phyloP scores from a whole-genome alignment of 345 rosid genomes.

The Syzygium jambos region DNA sequence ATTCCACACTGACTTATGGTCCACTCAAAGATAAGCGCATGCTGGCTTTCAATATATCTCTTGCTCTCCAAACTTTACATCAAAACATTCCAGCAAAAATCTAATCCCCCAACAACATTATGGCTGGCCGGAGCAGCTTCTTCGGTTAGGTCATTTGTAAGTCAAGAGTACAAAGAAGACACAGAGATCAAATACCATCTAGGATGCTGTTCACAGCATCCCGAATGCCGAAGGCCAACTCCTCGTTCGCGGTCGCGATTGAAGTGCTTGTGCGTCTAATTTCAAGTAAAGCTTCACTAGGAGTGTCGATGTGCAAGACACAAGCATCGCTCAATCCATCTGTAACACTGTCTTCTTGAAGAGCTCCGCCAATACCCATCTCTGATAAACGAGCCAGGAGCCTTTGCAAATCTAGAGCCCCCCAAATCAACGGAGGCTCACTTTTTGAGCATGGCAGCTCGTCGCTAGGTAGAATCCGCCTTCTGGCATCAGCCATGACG shows the following conservation, averaged over 20 bases:
- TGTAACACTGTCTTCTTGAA: constrained; percentile 14
- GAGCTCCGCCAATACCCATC: constrained; percentile 41
- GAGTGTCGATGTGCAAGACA: constrained; percentile 26
- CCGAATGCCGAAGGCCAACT: constrained; percentile 29
- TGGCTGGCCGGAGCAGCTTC: neutral
- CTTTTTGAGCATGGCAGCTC: constrained; percentile 14
- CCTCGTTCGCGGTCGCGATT: constrained; percentile 32
- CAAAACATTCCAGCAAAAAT: neutral
- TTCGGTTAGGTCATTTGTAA: neutral
- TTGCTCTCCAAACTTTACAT: neutral
- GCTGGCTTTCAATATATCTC: neutral
- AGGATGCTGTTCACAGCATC: constrained; percentile 31
- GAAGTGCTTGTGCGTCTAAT: constrained; percentile 26
- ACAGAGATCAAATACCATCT: constrained; percentile 30
- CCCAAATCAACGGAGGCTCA: constrained; percentile 36
- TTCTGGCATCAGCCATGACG: constrained; percentile 34
- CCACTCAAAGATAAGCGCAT: neutral
- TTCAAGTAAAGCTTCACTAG: constrained; percentile 37
- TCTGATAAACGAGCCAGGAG: constrained; percentile 31
- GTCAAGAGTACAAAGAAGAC: neutral
- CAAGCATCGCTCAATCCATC: constrained; percentile 12
- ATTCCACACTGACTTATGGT: neutral
- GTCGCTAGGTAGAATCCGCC: constrained; percentile 23
- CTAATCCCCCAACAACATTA: neutral
- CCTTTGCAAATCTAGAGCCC: constrained; percentile 32